Evolutionary conservation across 371 early-diverging fungal genomes (phyloP).

Genomic region (Nematocida displodere): DNA sequence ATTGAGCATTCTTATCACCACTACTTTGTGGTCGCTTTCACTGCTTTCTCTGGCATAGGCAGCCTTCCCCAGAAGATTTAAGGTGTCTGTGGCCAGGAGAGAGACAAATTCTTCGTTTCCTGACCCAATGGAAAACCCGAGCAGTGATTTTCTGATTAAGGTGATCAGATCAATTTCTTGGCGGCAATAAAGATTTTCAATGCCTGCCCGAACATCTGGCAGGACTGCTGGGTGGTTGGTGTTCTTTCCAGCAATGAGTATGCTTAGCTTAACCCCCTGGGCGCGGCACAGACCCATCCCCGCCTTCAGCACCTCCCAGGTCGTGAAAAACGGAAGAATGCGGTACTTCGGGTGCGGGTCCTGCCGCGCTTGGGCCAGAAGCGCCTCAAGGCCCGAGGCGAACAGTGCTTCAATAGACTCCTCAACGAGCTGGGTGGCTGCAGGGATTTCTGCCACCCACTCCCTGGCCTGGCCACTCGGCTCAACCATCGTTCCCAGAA

Average conservation of each 20-base stretch:
- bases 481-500: background rate
- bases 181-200: too few relatives aligned
- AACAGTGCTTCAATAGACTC: background rate
- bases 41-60: too few relatives aligned
- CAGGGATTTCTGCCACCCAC: background rate
- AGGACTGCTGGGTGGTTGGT: too few relatives aligned
- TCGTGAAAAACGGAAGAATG: constrained; percentile 5
- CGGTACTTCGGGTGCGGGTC: background rate
- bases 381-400: background rate
- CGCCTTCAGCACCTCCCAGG: constrained; percentile 33
- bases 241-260: background rate
- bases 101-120: too few relatives aligned
- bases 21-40: too few relatives aligned
- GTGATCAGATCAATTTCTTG: too few relatives aligned
- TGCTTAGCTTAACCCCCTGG: background rate
- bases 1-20: background rate
- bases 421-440: background rate
- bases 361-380: background rate
- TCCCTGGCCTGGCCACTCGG: constrained; percentile 3
- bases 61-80: too few relatives aligned
- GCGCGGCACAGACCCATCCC: background rate
- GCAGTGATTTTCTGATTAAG: too few relatives aligned
- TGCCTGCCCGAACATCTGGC: too few relatives aligned
- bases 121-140: too few relatives aligned
- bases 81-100: too few relatives aligned